Conservation (phyloP, 176 grass and related monocot species). For the Raddia distichophylla region DNA sequence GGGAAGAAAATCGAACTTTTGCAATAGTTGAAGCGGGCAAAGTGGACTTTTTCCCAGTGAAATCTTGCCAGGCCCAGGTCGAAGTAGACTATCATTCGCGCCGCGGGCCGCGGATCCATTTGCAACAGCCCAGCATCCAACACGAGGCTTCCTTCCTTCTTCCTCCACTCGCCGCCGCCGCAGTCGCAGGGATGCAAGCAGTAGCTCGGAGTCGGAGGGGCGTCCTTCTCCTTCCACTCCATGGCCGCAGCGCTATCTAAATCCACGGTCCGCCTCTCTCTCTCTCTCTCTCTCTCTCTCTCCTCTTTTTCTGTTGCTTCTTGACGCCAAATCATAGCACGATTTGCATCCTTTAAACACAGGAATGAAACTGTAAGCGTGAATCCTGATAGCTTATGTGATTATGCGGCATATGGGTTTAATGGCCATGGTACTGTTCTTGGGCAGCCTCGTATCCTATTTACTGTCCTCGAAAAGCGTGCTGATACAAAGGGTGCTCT, state of each 20-base stretch:
- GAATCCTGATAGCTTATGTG: no score
- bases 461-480: conserved; percentile 64
- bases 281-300: background rate
- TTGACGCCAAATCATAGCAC: background rate
- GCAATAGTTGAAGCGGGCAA: no score
- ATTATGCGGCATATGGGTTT: no score
- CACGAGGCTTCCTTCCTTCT: no score
- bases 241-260: conserved; percentile 40
- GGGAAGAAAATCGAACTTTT: no score
- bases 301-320: background rate
- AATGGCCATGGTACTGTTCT: background rate
- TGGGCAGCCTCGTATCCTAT: conserved; percentile 60
- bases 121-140: no score
- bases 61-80: no score
- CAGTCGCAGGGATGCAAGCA: conserved; percentile 21
- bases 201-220: conserved; percentile 7
- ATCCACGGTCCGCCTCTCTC: conserved; percentile 24
- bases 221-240: conserved; percentile 52
- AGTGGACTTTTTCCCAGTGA: no score
- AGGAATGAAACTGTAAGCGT: background rate
- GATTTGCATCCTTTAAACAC: background rate
- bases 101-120: no score
- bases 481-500: conserved; percentile 68
- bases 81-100: no score
- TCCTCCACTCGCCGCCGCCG: no score